These are phyloP conservation scores for Fusarium paranaense DNA, from an alignment of 2,329 filamentous ascomycete genomes.

Conservation along the genomic window DNA sequence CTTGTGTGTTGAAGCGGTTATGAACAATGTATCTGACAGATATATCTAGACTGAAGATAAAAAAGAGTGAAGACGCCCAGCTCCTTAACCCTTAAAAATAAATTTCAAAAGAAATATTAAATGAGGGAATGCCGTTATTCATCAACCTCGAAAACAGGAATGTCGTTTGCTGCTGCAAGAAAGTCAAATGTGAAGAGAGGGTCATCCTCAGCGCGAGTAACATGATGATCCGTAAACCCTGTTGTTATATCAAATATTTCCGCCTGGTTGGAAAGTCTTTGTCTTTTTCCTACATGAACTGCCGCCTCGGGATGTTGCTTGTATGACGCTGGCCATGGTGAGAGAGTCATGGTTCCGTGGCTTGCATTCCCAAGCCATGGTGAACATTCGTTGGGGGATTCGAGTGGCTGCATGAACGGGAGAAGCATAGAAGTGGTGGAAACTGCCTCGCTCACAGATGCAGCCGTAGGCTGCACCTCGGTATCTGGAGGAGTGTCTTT, in stretches of 20 bases:
- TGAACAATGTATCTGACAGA: background rate
- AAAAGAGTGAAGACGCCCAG: background rate
- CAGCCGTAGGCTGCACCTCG: slow-evolving; percentile 26
- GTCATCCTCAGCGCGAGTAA: slow-evolving; percentile 35
- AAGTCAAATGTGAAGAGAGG: slow-evolving; percentile 42
- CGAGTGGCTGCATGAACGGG: slow-evolving; percentile 35
- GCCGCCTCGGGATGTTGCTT: slow-evolving; percentile 35
- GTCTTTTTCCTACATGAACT: slow-evolving; percentile 32
- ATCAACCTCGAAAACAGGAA: slow-evolving; percentile 40
- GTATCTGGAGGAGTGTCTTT: slow-evolving; percentile 38
- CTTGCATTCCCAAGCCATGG: slow-evolving; percentile 19
- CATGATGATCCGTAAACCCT: slow-evolving; percentile 37
- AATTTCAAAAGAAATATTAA: background rate
- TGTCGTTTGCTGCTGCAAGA: slow-evolving; percentile 32
- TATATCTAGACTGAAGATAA: background rate
- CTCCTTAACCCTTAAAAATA: background rate
- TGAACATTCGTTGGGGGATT: slow-evolving; percentile 25
- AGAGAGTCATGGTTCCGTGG: slow-evolving; percentile 3
- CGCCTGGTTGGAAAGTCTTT: slow-evolving; percentile 32
- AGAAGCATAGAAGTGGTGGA: slow-evolving; percentile 32
- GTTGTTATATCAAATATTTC: slow-evolving; percentile 40
- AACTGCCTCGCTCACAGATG: slow-evolving; percentile 21
- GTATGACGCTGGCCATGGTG: slow-evolving; percentile 35
- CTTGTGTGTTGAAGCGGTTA: background rate
- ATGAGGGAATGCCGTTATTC: slow-evolving; percentile 18